Evolutionary conservation across 305 asterid species (phyloP).

Genomic region (Rubia peregrina): DNA sequence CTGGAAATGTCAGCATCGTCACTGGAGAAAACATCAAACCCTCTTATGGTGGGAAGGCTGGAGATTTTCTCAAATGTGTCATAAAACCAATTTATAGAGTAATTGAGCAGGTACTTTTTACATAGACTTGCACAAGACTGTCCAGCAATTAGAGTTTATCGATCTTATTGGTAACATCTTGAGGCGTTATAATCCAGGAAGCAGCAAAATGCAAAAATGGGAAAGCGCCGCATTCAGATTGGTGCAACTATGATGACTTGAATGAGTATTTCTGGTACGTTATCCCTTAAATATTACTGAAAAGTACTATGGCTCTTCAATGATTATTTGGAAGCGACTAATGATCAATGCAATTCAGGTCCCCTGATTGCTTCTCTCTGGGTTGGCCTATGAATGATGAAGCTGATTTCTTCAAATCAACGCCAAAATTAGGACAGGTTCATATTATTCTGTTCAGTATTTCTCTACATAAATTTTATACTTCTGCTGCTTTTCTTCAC

Average conservation of each 20-base stretch:
- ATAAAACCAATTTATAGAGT: conserved; percentile 87
- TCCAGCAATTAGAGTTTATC: conserved; percentile 1
- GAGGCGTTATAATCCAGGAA: conserved; percentile 53
- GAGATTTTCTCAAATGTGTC: conserved; percentile 81
- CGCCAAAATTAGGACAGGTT: conserved; percentile 50
- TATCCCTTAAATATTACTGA: conserved; percentile 19
- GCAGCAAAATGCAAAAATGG: conserved; percentile 75
- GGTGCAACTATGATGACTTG: conserved; percentile 99
- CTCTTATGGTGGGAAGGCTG: conserved; percentile 97
- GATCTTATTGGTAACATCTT: conserved; percentile 19
- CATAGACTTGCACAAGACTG: conserved; percentile 17
- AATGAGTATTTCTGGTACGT: conserved; percentile 93
- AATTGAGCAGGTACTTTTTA: conserved; percentile 65
- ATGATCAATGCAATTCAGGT: conserved; percentile 46
- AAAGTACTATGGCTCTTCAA: conserved; percentile 4
- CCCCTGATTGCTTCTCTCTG: conserved; percentile 82
- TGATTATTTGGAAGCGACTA: conserved; percentile 23
- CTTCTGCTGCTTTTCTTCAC: conserved; percentile 26
- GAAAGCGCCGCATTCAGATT: conserved; percentile 78
- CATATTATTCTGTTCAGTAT: conserved; percentile 15
- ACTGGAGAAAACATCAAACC: conserved; percentile 99
- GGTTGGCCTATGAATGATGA: conserved; percentile 99
- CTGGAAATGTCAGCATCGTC: conserved; percentile 98
- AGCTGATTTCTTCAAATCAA: conserved; percentile 87
- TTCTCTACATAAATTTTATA: conserved; percentile 12